These are phyloP conservation scores for Rhizopus stolonifer DNA, from an alignment of 371 early-diverging fungal genomes.

Conservation along the genomic window DNA sequence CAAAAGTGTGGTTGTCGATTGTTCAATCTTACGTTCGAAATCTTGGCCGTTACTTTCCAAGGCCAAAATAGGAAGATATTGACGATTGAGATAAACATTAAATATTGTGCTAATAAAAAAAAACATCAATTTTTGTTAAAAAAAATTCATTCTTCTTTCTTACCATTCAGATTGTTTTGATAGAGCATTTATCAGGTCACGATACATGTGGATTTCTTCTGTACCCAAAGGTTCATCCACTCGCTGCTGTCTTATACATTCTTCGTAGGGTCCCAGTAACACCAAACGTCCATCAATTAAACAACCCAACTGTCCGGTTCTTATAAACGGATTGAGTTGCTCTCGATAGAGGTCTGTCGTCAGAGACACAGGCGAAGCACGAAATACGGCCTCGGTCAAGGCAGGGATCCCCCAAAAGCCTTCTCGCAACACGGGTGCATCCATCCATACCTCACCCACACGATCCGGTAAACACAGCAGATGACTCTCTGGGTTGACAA, in stretches of 20 bases:
- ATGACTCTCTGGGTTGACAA: slow-evolving; percentile 81
- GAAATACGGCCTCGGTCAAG: slow-evolving; percentile 72
- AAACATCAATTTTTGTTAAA: too few relatives aligned
- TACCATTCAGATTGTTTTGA: slow-evolving; percentile 53
- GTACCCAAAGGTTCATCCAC: too few relatives aligned
- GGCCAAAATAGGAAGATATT: slow-evolving; percentile 69
- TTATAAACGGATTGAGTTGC: slow-evolving; percentile 44
- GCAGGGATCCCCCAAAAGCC: slow-evolving; percentile 83
- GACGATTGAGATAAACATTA: slow-evolving; percentile 64
- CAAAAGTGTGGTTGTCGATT: slow-evolving; percentile 51
- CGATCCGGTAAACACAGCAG: slow-evolving; percentile 72
- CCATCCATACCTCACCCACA: slow-evolving; percentile 87
- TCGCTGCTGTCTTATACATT: slow-evolving; percentile 64
- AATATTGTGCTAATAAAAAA: slow-evolving; percentile 53
- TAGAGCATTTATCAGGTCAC: slow-evolving; percentile 56
- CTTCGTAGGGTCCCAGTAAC: slow-evolving; percentile 75
- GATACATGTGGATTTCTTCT: slow-evolving; percentile 53
- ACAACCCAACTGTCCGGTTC: slow-evolving; percentile 81
- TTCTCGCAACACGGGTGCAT: slow-evolving; percentile 70
- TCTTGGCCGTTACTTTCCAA: slow-evolving; percentile 52
- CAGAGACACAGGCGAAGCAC: slow-evolving; percentile 24
- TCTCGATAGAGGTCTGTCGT: too few relatives aligned
- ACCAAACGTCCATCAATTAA: slow-evolving; percentile 71
- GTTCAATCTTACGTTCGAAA: slow-evolving; percentile 40
- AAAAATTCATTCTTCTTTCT: slow-evolving; percentile 3